Evolutionary conservation across 306 rosid species (phyloP).

Genomic region (Crotalaria pallida): DNA sequence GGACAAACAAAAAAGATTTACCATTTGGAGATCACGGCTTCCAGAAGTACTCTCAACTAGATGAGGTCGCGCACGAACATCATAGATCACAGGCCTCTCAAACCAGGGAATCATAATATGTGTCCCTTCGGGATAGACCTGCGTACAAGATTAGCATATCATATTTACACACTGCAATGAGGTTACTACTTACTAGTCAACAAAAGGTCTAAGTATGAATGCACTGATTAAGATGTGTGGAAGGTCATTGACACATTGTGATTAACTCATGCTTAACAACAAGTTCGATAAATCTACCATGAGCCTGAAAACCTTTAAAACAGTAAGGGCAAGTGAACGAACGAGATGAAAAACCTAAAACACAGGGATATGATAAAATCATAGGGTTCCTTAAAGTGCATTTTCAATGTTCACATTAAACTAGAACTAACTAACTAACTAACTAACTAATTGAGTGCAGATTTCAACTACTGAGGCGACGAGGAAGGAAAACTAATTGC

Average conservation of each 20-base stretch:
- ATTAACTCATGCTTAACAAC: background rate
- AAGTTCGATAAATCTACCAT: background rate
- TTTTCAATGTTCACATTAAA: too few species aligned
- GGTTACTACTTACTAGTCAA: background rate
- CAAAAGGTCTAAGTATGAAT: background rate
- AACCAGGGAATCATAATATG: slow-evolving; percentile 35
- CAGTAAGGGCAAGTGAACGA: background rate
- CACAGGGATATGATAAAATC: background rate
- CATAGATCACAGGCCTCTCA: slow-evolving; percentile 39
- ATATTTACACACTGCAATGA: background rate
- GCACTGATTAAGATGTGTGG: background rate
- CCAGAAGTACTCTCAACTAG: slow-evolving; percentile 40
- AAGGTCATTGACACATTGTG: background rate
- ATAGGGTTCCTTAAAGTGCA: background rate
- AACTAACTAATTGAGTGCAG: too few species aligned
- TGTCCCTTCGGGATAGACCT: slow-evolving; percentile 42
- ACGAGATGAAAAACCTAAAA: background rate
- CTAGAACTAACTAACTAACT: too few species aligned
- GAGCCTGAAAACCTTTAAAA: background rate
- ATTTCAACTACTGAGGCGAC: too few species aligned
- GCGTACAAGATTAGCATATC: too few species aligned
- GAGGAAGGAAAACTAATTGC: too few species aligned
- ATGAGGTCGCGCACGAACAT: slow-evolving; percentile 38
- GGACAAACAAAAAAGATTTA: background rate
- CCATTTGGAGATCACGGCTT: slow-evolving; percentile 39